Percentiles rank a stretch among this genome's conserved stretches.
phyloP scores from a whole-genome alignment of 371 early-diverging fungal species.

The Sporodiniella umbellata region DNA sequence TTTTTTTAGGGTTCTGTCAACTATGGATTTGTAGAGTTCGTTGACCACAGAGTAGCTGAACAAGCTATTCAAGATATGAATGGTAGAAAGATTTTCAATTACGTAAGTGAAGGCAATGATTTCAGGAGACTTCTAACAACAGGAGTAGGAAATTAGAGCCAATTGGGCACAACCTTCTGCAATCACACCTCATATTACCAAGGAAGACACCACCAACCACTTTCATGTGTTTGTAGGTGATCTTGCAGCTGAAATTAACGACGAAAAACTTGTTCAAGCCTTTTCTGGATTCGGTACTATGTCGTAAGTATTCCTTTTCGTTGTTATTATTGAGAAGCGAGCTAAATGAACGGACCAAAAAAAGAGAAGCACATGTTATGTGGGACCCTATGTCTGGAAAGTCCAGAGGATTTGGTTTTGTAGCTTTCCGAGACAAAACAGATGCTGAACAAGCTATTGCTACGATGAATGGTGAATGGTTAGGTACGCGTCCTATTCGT shows the following conservation, averaged over 20 bases:
- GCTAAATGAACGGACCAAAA: slow-evolving; percentile 29
- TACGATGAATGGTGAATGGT: slow-evolving; percentile 84
- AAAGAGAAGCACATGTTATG: slow-evolving; percentile 62
- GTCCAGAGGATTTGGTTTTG: slow-evolving; percentile 81
- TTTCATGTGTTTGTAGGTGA: slow-evolving; percentile 85
- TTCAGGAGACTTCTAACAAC: not conserved
- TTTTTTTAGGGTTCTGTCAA: slow-evolving; percentile 48
- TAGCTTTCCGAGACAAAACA: slow-evolving; percentile 76
- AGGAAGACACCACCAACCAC: slow-evolving; percentile 66
- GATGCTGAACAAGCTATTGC: slow-evolving; percentile 80
- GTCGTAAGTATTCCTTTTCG: slow-evolving; percentile 57
- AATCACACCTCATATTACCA: slow-evolving; percentile 8
- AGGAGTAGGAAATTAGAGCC: slow-evolving; percentile 41
- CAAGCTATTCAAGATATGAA: slow-evolving; percentile 73
- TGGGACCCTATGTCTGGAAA: slow-evolving; percentile 78
- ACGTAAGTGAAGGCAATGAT: slow-evolving; percentile 27
- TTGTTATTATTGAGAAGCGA: slow-evolving; percentile 45
- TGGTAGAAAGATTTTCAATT: slow-evolving; percentile 65
- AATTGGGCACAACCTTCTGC: slow-evolving; percentile 44
- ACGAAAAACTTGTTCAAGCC: slow-evolving; percentile 64
- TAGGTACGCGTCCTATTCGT: slow-evolving; percentile 61
- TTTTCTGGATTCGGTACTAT: slow-evolving; percentile 63
- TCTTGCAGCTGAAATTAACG: slow-evolving; percentile 81
- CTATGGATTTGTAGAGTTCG: slow-evolving; percentile 92
- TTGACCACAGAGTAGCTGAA: slow-evolving; percentile 71